Evolutionary conservation across 192 early-diverging fungal species (phyloP), one percentile per base, ranked within the genome.

Genomic region (Coemansia sp.): DNA sequence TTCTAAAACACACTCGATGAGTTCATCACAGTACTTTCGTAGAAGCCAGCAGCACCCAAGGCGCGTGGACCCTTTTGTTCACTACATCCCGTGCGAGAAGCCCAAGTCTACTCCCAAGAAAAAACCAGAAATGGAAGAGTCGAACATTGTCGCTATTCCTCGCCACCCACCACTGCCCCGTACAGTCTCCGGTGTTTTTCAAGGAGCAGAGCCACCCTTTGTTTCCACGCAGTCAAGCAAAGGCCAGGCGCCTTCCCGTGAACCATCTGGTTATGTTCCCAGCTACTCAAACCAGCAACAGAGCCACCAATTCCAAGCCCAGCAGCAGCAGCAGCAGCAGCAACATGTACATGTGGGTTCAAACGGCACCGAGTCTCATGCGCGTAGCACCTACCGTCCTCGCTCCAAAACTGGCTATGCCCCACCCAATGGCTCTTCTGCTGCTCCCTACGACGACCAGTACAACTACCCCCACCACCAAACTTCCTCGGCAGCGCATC

Each of bases 81-180:
- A 48, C 46, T 48, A 48, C 33, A 22, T 35, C 15, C 46, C 46
- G 14, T 18, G 11, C 46, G 30, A 48, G 6, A 29, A 35, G 13
- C 25, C 24, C 26, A 13, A 29, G 7, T 35, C 46, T 48, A 35
- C 36, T 7, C 39, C 9, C n/a, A 17, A 42, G 26, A 10, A 32
- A 32, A 5, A 11, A 5, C 11, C 18, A 33, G 9, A 17, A 27
- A 58, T 58, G 56, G 56, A 58, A 14, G 50, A 53, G 1, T 53
- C 50, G 15, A 57, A 64, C 49, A 74, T 74, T 22, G 27, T 74
- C 23, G 71, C 71, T 15, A 74, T 74, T 36, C 71, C 71, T 2
- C 55, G 30, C 32, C 59, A 74, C 38, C 71, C 71, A 25, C 71
- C 71, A 9, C 36, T 74, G 51, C 71, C 71, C 17, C 58, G 60